These are phyloP conservation scores for Adenanthera pavonina DNA, from an alignment of 306 rosid genomes.

Conservation along the genomic window DNA sequence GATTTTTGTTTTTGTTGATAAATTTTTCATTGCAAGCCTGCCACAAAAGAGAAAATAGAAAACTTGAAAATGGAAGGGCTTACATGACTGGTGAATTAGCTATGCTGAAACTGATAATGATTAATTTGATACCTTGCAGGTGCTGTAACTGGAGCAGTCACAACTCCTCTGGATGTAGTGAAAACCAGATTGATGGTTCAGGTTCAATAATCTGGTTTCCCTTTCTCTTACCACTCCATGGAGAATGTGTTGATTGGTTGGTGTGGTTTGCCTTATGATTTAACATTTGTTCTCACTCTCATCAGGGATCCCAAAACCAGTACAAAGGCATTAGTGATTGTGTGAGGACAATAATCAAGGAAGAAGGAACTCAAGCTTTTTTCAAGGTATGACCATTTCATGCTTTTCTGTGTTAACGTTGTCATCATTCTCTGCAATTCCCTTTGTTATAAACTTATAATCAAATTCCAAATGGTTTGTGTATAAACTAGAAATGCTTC, in stretches of 20 bases:
- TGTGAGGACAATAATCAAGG: conserved; percentile 69
- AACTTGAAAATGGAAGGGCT: neutral
- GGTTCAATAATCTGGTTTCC: conserved; percentile 33
- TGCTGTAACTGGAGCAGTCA: conserved; percentile 86
- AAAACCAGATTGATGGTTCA: conserved; percentile 78
- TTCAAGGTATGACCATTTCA: conserved; percentile 59
- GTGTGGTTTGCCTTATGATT: conserved; percentile 16
- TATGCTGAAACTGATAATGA: neutral
- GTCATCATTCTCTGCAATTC: neutral
- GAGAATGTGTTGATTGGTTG: neutral
- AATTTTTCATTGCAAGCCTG: neutral
- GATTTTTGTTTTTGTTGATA: neutral
- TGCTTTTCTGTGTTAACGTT: conserved; percentile 17
- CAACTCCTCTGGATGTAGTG: conserved; percentile 93
- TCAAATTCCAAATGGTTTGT: neutral
- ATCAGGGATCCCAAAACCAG: conserved; percentile 69
- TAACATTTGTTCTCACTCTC: neutral
- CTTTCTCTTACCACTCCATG: neutral
- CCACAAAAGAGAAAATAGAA: neutral
- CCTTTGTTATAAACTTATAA: neutral
- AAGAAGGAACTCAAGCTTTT: conserved; percentile 74
- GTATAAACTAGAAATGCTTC: neutral
- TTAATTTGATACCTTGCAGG: conserved; percentile 50
- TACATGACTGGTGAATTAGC: neutral
- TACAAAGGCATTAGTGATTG: conserved; percentile 78